Evolutionary conservation across 805 yeast species (phyloP).

Genomic region (Metschnikowia shivogae): DNA sequence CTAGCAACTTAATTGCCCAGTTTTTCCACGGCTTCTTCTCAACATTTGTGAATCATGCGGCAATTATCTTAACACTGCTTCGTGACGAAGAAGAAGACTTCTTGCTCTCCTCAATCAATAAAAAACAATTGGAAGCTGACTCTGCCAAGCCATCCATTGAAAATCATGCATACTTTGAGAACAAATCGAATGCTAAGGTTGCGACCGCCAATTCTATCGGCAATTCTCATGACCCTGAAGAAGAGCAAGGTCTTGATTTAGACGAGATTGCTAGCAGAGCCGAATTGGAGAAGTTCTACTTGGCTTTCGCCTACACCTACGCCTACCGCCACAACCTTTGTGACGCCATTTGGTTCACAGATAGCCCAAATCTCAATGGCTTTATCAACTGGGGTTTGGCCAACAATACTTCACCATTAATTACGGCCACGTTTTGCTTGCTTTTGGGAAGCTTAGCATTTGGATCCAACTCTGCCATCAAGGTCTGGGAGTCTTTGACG

Average conservation of each 20-base stretch:
- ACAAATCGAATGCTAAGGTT: neutral
- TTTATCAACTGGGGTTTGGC: constrained; percentile 86
- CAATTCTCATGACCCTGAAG: neutral
- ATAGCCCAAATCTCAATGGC: constrained; percentile 60
- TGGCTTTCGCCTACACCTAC: constrained; percentile 69
- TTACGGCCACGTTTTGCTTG: constrained; percentile 76
- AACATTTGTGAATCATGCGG: constrained; percentile 57
- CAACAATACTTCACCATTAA: constrained; percentile 68
- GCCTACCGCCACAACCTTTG: constrained; percentile 56
- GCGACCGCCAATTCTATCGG: neutral
- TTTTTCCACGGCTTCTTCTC: constrained; percentile 49
- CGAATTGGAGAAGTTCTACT: constrained; percentile 82
- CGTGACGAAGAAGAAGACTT: constrained; percentile 75
- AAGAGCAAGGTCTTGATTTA: constrained; percentile 36
- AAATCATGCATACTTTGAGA: neutral
- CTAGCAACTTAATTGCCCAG: constrained; percentile 32
- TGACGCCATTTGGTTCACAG: constrained; percentile 55
- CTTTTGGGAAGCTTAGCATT: constrained; percentile 72
- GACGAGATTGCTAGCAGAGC: constrained; percentile 69
- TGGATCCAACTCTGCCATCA: constrained; percentile 50
- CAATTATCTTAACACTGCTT: constrained; percentile 60
- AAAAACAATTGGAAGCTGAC: constrained; percentile 37
- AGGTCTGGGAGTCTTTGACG: constrained; percentile 37
- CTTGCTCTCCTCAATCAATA: constrained; percentile 46
- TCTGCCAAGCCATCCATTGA: constrained; percentile 4